These are phyloP conservation scores for Suillus plorans DNA, from an alignment of 768 basidiomycete species.

Conservation along the genomic window DNA sequence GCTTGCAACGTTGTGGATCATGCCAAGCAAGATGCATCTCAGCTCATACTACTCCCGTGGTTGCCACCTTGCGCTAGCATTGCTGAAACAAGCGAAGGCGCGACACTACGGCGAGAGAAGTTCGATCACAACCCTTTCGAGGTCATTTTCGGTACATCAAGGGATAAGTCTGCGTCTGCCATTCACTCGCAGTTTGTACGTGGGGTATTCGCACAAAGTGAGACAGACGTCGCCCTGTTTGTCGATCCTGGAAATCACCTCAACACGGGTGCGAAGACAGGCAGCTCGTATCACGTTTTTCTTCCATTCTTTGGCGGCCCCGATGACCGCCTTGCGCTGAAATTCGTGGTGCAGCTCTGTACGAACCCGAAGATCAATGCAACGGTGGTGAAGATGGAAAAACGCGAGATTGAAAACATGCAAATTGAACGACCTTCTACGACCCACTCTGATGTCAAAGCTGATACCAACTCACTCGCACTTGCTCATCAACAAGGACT, in stretches of 20 bases:
- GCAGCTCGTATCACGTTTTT: constrained; percentile 63
- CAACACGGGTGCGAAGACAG: constrained; percentile 17
- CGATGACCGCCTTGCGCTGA: constrained; percentile 85
- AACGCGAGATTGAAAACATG: constrained; percentile 37
- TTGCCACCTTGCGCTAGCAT: constrained; percentile 38
- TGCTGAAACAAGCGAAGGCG: constrained; percentile 1
- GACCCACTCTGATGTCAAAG: constrained; percentile 24
- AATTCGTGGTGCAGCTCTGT: constrained; percentile 84
- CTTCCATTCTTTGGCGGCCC: constrained; percentile 94
- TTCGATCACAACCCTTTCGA: constrained; percentile 67
- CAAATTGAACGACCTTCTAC: constrained; percentile 19
- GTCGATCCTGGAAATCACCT: constrained; percentile 61
- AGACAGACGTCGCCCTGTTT: constrained; percentile 79
- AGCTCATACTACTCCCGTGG: constrained; percentile 88
- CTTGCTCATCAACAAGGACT: constrained; percentile 25
- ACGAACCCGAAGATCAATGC: constrained; percentile 65
- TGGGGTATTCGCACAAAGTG: constrained; percentile 68
- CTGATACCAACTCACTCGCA: constrained; percentile 27
- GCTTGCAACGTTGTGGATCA: constrained; percentile 68
- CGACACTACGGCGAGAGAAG: constrained; percentile 17
- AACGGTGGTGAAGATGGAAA: constrained; percentile 68
- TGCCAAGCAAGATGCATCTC: constrained; percentile 55
- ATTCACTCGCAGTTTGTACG: constrained; percentile 85
- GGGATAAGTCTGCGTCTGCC: constrained; percentile 44
- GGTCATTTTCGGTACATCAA: constrained; percentile 44